Base-by-base conservation (phyloP, 441 rosid species). In the Populus tomentosa region DNA sequence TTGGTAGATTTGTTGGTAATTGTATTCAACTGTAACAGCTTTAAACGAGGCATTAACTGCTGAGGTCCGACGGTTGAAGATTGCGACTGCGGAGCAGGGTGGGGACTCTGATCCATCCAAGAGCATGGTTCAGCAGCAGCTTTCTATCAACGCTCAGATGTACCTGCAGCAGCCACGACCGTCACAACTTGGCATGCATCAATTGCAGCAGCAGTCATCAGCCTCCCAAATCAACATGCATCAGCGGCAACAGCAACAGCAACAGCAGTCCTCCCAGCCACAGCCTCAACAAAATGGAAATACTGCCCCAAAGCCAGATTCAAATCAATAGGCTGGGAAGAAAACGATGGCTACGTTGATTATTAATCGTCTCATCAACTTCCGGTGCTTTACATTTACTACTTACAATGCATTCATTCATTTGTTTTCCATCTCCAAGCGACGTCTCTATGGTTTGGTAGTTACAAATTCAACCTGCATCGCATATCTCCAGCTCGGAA, bases 1-100 rank as follows among this genome's bases (percentile, higher is more conserved):
- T 5, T 5, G n/a, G 59, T 50, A 50, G 59, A 50, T 50, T 50
- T 50, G 7, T 50, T n/a, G n/a, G n/a, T n/a, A n/a, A n/a, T n/a
- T n/a, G 13, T 30, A 32, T 68, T 81, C 10, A 21, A 26, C 64
- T 69, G 20, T 69, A 81, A 79, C 90, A 95, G 99, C 99, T 75
- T 87, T 96, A 42, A 96, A 94, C 33, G 99, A 94, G 75, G 95
- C 98, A 75, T 85, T 96, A 73, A 90, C 84, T 7, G 95, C 91
- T 1, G 99, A 96, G 84, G 97, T 96, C 40, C 91, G 89, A 40
- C 82, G 98, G 28, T 80, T 96, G 88, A 96, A 94, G 85, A 65
- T 87, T 5, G 90, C 91, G 1, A 86, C 87, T 4, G 89, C 90
- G 7, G 94, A 90, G 76, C 81, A 81, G 53, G 76, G 82, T 32